Base-by-base conservation (phyloP, 192 early-diverging fungal species). In the Paraglomus occultum region DNA sequence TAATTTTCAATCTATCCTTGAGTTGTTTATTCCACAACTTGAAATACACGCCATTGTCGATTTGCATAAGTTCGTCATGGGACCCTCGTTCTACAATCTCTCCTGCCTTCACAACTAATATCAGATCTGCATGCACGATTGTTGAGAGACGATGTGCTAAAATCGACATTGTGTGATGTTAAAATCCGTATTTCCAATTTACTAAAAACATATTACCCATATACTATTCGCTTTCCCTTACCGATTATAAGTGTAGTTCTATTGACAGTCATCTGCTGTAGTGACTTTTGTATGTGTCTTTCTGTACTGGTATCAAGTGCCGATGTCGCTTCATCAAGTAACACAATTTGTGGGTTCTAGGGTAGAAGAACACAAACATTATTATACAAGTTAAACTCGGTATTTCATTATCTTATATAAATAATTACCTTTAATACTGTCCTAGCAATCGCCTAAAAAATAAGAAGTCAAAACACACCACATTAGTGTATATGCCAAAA, bases 241-340 rank as follows among this genome's bases (percentile, higher is more conserved):
- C 90, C 92, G 72, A 96, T 93, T 72, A 94, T 92, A 1, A 96
- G 81, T 15, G 89, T 90, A 1, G 94, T 95, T 55, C 90, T 66
- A 55, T 85, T 73, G 49, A 81, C 77, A 67, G 77, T 69, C 8
- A 91, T 86, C 8, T 85, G 83, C 15, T 91, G 86, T 67, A 94
- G 88, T 64, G 94, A 92, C 40, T 82, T 85, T 51, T 92, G 81
- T 20, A 93, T 84, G 48, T 91, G 83, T 52, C 88, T 78, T 62
- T 88, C 88, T 0, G 88, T 89, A 12, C 79, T 74, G 1, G 83
- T 85, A 52, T 87, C 85, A 52, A 89, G 67, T 4, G 87, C 87
- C 15, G 82, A 84, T 6, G 85, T 86, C 54, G 84, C 84, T 51
- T 89, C 87, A 61, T 89, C 87, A 70, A 86, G 79, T 50, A 89